Percentiles rank a stretch among this genome's conserved stretches.
Evolutionary conservation across 2,329 filamentous ascomycete species (phyloP).

Genomic region (Pyrenochaeta sp.): DNA sequence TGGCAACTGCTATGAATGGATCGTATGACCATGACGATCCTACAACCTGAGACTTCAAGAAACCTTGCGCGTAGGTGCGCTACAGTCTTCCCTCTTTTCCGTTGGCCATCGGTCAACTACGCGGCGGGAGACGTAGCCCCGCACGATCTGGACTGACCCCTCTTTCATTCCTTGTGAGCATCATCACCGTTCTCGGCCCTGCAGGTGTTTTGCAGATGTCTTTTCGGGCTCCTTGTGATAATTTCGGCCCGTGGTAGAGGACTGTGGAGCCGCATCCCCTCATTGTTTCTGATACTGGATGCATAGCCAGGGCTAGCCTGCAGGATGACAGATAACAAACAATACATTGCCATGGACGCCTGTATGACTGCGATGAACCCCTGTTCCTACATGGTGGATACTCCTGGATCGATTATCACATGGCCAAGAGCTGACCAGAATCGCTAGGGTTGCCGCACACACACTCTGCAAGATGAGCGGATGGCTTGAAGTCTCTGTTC

Average conservation of each 20-base stretch:
- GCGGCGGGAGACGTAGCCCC: constrained; percentile 12
- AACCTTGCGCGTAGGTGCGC: no score
- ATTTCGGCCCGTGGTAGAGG: not conserved
- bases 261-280: not conserved
- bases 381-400: constrained; percentile 9
- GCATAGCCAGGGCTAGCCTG: no score
- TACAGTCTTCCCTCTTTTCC: no score
- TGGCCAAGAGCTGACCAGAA: constrained; percentile 1
- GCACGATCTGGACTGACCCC: constrained; percentile 14
- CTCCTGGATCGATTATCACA: constrained; percentile 2
- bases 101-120: constrained; percentile 4
- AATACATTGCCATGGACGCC: constrained; percentile 1
- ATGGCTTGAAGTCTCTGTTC: constrained; percentile 17
- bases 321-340: no score
- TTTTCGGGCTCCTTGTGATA: not conserved
- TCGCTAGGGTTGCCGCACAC: constrained; percentile 1
- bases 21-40: no score
- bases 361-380: constrained; percentile 5
- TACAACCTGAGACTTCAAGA: no score
- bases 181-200: constrained; percentile 5
- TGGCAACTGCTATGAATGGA: no score
- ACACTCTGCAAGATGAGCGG: constrained; percentile 12
- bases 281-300: constrained; percentile 2
- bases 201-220: not conserved
- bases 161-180: constrained; percentile 3